Conservation (phyloP, 2,329 filamentous ascomycete genomes). For the Chaetomiaceae sp. region DNA sequence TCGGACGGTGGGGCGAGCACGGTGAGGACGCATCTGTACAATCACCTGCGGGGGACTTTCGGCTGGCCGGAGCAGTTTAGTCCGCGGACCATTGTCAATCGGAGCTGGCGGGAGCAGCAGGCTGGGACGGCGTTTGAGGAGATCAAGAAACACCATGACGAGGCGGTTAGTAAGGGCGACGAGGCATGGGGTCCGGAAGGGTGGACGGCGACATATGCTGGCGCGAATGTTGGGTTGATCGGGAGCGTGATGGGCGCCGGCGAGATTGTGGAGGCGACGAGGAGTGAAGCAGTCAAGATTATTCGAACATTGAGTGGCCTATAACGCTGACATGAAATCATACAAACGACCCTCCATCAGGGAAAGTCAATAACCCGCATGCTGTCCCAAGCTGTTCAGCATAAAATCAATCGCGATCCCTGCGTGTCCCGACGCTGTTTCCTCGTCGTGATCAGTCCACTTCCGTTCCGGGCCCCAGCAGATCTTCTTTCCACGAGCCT, state of each 20-base stretch:
- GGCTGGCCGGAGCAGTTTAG: slow-evolving; percentile 41
- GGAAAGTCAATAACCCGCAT: background rate
- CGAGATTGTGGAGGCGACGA: slow-evolving; percentile 35
- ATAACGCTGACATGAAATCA: background rate
- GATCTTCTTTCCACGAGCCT: slow-evolving; percentile 48
- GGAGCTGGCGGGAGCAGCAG: slow-evolving; percentile 35
- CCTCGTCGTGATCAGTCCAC: slow-evolving; percentile 55
- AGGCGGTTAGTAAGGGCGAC: slow-evolving; percentile 38
- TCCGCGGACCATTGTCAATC: slow-evolving; percentile 39
- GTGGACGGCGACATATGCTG: slow-evolving; percentile 48
- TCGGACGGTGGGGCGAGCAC: slow-evolving; percentile 38
- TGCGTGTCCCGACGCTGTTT: slow-evolving; percentile 20
- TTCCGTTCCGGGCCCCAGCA: slow-evolving; percentile 64
- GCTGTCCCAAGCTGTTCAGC: background rate
- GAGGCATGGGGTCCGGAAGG: slow-evolving; percentile 45
- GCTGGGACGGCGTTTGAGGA: slow-evolving; percentile 40
- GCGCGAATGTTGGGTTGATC: slow-evolving; percentile 43
- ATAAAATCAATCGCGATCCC: background rate
- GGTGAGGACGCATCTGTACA: slow-evolving; percentile 41
- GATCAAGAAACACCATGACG: slow-evolving; percentile 40
- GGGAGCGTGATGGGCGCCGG: slow-evolving; percentile 37
- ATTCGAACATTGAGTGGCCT: slow-evolving; percentile 14
- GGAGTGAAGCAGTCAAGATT: slow-evolving; percentile 28
- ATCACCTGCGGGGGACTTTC: slow-evolving; percentile 40
- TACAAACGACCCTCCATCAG: background rate